Conservation (phyloP, 1,284 basidiomycete genomes). For the Irpex lacteus region DNA sequence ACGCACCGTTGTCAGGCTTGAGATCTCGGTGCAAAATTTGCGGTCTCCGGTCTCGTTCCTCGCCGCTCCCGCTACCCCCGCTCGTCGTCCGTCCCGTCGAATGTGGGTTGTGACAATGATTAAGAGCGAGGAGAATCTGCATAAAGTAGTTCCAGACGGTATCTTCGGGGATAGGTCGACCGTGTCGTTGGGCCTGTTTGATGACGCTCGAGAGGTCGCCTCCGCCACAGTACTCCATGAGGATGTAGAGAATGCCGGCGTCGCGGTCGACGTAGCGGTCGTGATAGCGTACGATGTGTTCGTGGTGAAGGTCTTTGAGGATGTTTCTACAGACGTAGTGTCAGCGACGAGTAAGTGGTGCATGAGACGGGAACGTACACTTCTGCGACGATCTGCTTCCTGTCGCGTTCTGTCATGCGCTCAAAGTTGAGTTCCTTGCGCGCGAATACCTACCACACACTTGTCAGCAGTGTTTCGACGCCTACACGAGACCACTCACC, state of each 20-base stretch:
- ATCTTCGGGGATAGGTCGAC: conserved; percentile 81
- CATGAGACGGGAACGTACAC: conserved; percentile 64
- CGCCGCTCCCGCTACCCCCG: conserved; percentile 36
- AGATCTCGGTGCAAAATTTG: conserved; percentile 93
- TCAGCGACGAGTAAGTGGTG: too few relatives aligned
- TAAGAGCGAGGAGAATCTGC: conserved; percentile 88
- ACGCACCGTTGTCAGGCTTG: conserved; percentile 93
- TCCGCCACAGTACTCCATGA: conserved; percentile 97
- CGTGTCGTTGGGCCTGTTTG: conserved; percentile 69
- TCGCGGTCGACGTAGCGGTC: conserved; percentile 91
- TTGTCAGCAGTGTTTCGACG: background rate
- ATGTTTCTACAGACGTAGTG: conserved; percentile 69
- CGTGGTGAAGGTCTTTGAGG: conserved; percentile 90
- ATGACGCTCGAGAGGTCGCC: conserved; percentile 90
- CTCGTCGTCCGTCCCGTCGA: conserved; percentile 43
- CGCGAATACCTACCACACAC: conserved; percentile 67
- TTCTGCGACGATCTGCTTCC: conserved; percentile 96
- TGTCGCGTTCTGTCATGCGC: conserved; percentile 88
- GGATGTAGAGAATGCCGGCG: conserved; percentile 87
- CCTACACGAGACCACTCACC: conserved; percentile 37
- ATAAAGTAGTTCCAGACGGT: conserved; percentile 94
- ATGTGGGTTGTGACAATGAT: conserved; percentile 87
- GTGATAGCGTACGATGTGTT: conserved; percentile 93
- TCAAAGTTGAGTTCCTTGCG: conserved; percentile 96
- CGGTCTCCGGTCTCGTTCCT: conserved; percentile 49